These are phyloP conservation scores for Gastrodia elata DNA, from an alignment of 106 monocot species.

Conservation along the genomic window DNA sequence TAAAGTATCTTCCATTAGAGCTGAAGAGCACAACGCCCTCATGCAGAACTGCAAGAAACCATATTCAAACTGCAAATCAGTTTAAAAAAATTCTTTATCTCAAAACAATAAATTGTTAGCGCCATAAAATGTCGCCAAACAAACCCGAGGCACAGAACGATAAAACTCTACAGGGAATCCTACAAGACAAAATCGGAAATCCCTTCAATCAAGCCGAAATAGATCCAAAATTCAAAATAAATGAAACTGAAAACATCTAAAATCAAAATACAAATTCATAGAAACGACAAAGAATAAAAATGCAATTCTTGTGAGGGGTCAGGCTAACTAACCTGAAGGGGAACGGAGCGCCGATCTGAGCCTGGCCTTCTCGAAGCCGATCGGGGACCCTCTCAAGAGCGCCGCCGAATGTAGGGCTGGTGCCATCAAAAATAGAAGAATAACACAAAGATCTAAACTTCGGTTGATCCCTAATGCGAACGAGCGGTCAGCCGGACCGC, in stretches of 20 bases:
- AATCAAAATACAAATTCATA: neutral
- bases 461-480: too few species aligned
- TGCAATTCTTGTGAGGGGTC: neutral
- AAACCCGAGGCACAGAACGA: neutral
- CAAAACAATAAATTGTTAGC: neutral
- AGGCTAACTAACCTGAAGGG: conserved; percentile 3
- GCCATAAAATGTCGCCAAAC: neutral
- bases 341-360: conserved; percentile 14
- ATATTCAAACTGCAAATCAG: neutral
- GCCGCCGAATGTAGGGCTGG: conserved; percentile 24
- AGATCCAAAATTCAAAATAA: neutral
- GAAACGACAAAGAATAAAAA: neutral
- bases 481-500: too few species aligned
- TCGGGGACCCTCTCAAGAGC: conserved; percentile 9
- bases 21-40: conserved; percentile 10
- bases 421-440: conserved; percentile 15
- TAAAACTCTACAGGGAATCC: neutral
- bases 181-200: too few species aligned
- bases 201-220: too few species aligned
- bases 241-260: neutral
- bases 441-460: neutral
- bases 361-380: conserved; percentile 8
- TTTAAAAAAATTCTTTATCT: neutral
- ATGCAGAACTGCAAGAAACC: conserved; percentile 13
- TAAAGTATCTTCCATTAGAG: conserved; percentile 16